Evolutionary conservation across 805 yeast species (phyloP).

Genomic region (Ogataea salicorniae): DNA sequence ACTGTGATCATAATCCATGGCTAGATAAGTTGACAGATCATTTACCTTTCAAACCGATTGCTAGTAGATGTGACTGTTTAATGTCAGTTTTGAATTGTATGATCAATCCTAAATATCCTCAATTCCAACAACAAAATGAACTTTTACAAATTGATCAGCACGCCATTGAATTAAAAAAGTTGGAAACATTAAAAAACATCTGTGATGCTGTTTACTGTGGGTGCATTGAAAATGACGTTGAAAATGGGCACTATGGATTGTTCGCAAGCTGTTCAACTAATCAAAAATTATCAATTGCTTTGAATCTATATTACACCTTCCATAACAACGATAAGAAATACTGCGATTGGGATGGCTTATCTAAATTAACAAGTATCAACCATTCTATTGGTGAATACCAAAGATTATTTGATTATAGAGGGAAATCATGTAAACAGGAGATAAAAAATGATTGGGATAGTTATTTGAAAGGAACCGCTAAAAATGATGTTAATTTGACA

Average conservation of each 20-base stretch:
- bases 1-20: constrained; percentile 11
- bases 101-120: constrained; percentile 14
- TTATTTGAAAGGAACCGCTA: constrained; percentile 18
- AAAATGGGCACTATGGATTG: constrained; percentile 36
- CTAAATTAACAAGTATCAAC: constrained; percentile 11
- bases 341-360: constrained; percentile 16
- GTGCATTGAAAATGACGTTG: constrained; percentile 33
- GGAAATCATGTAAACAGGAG: constrained; percentile 22
- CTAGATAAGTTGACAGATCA: neutral
- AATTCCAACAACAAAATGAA: too few species aligned
- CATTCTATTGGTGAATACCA: constrained; percentile 11
- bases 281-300: constrained; percentile 37
- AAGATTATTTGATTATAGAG: constrained; percentile 16
- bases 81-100: constrained; percentile 37
- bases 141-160: too few species aligned
- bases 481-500: constrained; percentile 5
- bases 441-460: constrained; percentile 23
- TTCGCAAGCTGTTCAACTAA: constrained; percentile 35
- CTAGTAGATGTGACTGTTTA: constrained; percentile 40
- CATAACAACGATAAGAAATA: constrained; percentile 12
- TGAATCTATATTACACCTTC: constrained; percentile 32
- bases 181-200: constrained; percentile 24
- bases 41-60: constrained; percentile 39
- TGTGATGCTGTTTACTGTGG: constrained; percentile 37
- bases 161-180: neutral